phyloP scores from a whole-genome alignment of 129 eudicot genomes.

The Helichrysum umbraculigerum region DNA sequence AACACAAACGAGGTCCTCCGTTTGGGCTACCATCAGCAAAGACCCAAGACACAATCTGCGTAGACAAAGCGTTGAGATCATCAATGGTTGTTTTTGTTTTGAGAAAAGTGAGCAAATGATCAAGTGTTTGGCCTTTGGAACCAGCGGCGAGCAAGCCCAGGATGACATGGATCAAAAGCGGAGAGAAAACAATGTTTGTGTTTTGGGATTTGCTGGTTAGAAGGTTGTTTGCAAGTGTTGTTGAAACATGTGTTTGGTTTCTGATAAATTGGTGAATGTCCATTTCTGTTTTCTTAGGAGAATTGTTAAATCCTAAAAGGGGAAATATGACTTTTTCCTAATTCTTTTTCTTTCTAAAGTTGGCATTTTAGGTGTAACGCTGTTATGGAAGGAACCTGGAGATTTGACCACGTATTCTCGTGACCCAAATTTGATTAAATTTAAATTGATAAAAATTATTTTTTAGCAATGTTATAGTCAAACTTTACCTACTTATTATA shows the following conservation, averaged over 20 bases:
- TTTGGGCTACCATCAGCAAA: constrained; percentile 14
- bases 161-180: constrained; percentile 27
- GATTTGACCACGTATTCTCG: too few species aligned
- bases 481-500: too few species aligned
- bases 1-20: constrained; percentile 27
- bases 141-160: constrained; percentile 28
- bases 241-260: constrained; percentile 20
- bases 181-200: constrained; percentile 34
- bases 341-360: too few species aligned
- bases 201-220: constrained; percentile 3
- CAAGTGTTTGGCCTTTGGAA: constrained; percentile 19
- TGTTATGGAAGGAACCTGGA: too few species aligned
- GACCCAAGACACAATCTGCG: constrained; percentile 21
- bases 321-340: neutral
- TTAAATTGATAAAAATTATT: too few species aligned
- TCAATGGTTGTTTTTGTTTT: constrained; percentile 8
- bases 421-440: neutral
- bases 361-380: too few species aligned
- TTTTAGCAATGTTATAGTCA: too few species aligned
- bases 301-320: neutral
- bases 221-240: constrained; percentile 23
- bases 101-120: constrained; percentile 25
- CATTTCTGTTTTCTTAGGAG: constrained; percentile 3
- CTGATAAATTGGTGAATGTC: constrained; percentile 9
- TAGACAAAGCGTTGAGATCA: constrained; percentile 9